phyloP scores from a whole-genome alignment of 2,329 filamentous ascomycete species.

The Aspergillus neotritici region DNA sequence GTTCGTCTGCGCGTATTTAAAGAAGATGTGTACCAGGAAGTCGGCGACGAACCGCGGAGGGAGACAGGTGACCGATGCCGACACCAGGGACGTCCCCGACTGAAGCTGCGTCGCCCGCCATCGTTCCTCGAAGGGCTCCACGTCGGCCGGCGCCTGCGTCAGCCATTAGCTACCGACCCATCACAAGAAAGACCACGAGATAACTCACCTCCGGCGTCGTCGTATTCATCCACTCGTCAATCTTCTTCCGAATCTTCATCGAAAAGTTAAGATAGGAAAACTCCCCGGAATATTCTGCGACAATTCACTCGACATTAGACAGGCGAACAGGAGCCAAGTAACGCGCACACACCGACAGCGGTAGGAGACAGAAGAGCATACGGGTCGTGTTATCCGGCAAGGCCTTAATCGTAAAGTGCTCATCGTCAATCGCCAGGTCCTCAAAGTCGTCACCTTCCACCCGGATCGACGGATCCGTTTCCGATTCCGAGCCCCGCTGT shows the following conservation, averaged over 20 bases:
- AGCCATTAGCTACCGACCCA: constrained; percentile 5
- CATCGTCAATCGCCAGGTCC: constrained; percentile 38
- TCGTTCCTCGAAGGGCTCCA: constrained; percentile 38
- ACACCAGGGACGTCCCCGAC: constrained; percentile 34
- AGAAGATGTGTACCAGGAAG: constrained; percentile 40
- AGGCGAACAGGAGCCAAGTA: neutral
- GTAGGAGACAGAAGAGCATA: constrained; percentile 15
- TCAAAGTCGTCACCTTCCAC: constrained; percentile 34
- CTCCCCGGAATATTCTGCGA: constrained; percentile 41
- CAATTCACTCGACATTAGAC: constrained; percentile 5
- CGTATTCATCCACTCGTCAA: constrained; percentile 40
- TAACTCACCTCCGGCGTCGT: constrained; percentile 31
- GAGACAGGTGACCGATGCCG: constrained; percentile 35
- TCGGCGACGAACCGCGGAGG: constrained; percentile 42
- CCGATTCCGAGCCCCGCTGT: constrained; percentile 29
- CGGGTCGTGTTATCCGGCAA: constrained; percentile 37
- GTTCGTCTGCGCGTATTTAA: constrained; percentile 41
- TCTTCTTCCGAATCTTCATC: constrained; percentile 39
- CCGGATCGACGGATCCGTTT: constrained; percentile 23
- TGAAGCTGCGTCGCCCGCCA: constrained; percentile 40
- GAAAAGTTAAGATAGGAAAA: constrained; percentile 44
- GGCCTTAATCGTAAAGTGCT: constrained; percentile 37
- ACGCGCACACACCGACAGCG: too few species aligned
- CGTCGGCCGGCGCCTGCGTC: constrained; percentile 30
- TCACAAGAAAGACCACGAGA: neutral